A percentile compares a stretch with the other conserved stretches of the same genome.
phyloP scores from a whole-genome alignment of 768 basidiomycete species.

The Serendipita sp. region DNA sequence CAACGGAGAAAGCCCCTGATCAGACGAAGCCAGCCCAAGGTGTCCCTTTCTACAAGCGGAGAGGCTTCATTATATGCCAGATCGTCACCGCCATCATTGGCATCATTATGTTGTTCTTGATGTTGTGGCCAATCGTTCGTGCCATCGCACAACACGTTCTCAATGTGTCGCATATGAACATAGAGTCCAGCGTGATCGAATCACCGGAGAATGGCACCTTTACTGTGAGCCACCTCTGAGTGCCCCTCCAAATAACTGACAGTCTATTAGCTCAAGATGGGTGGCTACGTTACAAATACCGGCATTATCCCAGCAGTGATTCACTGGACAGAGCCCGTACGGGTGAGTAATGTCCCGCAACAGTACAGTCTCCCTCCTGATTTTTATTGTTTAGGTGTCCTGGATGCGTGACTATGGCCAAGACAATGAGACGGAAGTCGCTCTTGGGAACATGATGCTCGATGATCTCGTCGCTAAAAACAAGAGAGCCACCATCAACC shows the following conservation, averaged over 20 bases:
- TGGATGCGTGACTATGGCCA: conserved; percentile 31
- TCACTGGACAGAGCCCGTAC: conserved; percentile 39
- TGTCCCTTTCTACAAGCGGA: conserved; percentile 42
- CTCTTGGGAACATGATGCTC: conserved; percentile 41
- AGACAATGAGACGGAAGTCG: conserved; percentile 28
- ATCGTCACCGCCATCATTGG: conserved; percentile 35
- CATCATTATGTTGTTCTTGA: conserved; percentile 49
- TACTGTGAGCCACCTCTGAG: not conserved
- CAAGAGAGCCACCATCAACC: conserved; percentile 47
- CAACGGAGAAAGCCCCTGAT: not conserved
- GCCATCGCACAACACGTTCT: conserved; percentile 54
- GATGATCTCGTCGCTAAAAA: conserved; percentile 30
- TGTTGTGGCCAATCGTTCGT: conserved; percentile 51
- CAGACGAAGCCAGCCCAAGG: not conserved
- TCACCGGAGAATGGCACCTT: not conserved
- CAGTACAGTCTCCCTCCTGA: not conserved
- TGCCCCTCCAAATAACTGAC: not conserved
- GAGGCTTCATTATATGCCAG: conserved; percentile 46
- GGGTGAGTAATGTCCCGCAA: conserved; percentile 16
- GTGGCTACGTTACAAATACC: conserved; percentile 42
- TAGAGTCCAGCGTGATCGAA: conserved; percentile 22
- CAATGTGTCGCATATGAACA: conserved; percentile 36
- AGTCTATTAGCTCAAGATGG: not conserved
- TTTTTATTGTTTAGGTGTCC: conserved; percentile 20
- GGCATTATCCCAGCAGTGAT: conserved; percentile 51